Evolutionary conservation across 1,284 basidiomycete species (phyloP).

Genomic region (Pseudozyma tsukubaensis): DNA sequence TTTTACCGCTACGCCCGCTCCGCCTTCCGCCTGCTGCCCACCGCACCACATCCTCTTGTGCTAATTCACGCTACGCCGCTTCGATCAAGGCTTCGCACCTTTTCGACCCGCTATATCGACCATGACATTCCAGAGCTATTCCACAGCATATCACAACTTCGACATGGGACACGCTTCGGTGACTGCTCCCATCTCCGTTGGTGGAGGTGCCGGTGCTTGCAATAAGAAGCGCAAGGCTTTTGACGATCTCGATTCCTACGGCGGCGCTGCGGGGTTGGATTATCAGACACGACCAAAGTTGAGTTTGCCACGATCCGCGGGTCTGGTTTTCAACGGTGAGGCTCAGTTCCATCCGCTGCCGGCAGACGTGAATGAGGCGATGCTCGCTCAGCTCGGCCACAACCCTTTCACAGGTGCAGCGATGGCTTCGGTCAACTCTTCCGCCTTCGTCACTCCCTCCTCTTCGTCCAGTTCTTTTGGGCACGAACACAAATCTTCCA

Average conservation of each 20-base stretch:
- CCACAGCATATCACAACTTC: constrained; percentile 28
- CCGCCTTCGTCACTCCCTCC: constrained; percentile 22
- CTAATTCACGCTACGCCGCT: background rate
- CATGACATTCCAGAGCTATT: constrained; percentile 44
- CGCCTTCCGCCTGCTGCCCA: background rate
- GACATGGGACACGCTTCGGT: constrained; percentile 22
- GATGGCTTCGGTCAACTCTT: background rate
- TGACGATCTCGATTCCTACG: constrained; percentile 28
- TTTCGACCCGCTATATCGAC: background rate
- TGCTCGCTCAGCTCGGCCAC: constrained; percentile 48
- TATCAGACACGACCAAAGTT: constrained; percentile 35
- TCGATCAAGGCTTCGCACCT: background rate
- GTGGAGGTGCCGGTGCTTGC: background rate
- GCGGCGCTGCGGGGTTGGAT: constrained; percentile 1
- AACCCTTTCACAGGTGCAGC: constrained; percentile 22
- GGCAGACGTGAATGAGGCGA: constrained; percentile 43
- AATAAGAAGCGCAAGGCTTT: constrained; percentile 45
- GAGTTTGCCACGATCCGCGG: constrained; percentile 29
- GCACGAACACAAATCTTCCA: constrained; percentile 30
- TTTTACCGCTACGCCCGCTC: background rate
- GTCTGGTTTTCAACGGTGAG: constrained; percentile 32
- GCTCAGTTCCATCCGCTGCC: constrained; percentile 57
- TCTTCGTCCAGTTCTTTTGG: constrained; percentile 27
- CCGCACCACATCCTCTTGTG: background rate
- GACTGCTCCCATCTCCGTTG: constrained; percentile 2